Conservation (phyloP, 768 basidiomycete genomes). For the Mycena metata region DNA sequence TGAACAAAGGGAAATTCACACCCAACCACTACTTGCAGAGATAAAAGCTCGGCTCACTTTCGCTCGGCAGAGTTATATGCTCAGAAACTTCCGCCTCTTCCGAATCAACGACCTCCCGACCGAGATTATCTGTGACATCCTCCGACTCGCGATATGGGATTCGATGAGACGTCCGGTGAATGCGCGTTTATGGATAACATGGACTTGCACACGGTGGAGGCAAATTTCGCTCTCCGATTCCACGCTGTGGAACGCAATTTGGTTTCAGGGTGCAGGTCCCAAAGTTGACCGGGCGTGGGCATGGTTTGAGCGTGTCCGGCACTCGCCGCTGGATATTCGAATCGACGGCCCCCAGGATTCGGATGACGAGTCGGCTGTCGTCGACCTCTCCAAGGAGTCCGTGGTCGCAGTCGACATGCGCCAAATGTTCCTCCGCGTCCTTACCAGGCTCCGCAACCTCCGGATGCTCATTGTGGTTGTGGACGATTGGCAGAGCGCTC, state of each 20-base stretch:
- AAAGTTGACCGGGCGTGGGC: conserved; percentile 63
- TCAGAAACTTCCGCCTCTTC: conserved; percentile 37
- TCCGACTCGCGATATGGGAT: conserved; percentile 71
- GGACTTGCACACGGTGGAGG: conserved; percentile 72
- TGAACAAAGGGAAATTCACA: conserved; percentile 38
- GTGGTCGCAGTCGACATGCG: conserved; percentile 49
- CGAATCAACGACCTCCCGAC: conserved; percentile 70
- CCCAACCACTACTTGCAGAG: conserved; percentile 30
- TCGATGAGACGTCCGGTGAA: conserved; percentile 47
- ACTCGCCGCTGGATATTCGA: conserved; percentile 68
- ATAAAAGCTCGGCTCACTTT: conserved; percentile 38
- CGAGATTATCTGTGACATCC: conserved; percentile 76
- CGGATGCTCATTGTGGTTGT: conserved; percentile 71
- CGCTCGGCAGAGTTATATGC: conserved; percentile 32
- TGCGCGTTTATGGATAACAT: conserved; percentile 64
- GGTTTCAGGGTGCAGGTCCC: conserved; percentile 67
- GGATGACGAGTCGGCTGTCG: neutral
- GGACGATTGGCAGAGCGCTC: conserved; percentile 65
- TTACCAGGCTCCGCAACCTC: conserved; percentile 66
- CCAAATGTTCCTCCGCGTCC: conserved; percentile 61
- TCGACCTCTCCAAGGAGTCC: conserved; percentile 47
- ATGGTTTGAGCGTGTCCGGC: conserved; percentile 71
- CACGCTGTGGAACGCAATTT: conserved; percentile 74
- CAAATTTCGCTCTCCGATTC: conserved; percentile 58
- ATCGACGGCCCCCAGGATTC: conserved; percentile 56